A percentile compares a stretch with the other conserved stretches of the same genome.
phyloP scores from a whole-genome alignment of 148 eudicot species.

The Silene conica region DNA sequence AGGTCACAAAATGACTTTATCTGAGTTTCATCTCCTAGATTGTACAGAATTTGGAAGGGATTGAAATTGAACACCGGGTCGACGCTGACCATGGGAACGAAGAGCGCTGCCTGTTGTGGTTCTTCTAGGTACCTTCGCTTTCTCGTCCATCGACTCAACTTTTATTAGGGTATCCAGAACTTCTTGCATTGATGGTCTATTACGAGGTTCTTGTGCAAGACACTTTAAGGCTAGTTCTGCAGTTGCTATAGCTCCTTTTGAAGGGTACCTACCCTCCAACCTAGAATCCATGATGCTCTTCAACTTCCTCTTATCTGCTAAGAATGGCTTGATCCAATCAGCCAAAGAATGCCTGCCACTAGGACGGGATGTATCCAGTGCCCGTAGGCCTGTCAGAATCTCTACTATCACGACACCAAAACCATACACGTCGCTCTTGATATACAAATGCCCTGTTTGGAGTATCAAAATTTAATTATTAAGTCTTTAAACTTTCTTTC shows the following conservation, averaged over 20 bases:
- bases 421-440: conserved; percentile 81
- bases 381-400: conserved; percentile 62
- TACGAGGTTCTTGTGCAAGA: conserved; percentile 42
- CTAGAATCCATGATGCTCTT: conserved; percentile 50
- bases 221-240: conserved; percentile 72
- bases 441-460: conserved; percentile 52
- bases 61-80: conserved; percentile 25
- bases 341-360: conserved; percentile 42
- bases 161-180: conserved; percentile 48
- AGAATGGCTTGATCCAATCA: conserved; percentile 49
- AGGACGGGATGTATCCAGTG: conserved; percentile 49
- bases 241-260: conserved; percentile 44
- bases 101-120: conserved; percentile 14
- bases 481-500: background rate
- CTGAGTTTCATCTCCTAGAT: conserved; percentile 6
- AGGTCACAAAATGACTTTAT: background rate
- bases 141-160: conserved; percentile 36
- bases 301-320: conserved; percentile 41
- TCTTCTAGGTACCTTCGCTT: conserved; percentile 35
- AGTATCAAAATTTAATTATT: background rate
- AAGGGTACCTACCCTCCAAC: conserved; percentile 57
- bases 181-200: conserved; percentile 73
- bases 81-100: conserved; percentile 21
- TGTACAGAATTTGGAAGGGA: conserved; percentile 23
- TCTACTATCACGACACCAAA: conserved; percentile 82